Base-by-base conservation (phyloP, 1,139 yeast genomes). In the Candida tropicalis region DNA sequence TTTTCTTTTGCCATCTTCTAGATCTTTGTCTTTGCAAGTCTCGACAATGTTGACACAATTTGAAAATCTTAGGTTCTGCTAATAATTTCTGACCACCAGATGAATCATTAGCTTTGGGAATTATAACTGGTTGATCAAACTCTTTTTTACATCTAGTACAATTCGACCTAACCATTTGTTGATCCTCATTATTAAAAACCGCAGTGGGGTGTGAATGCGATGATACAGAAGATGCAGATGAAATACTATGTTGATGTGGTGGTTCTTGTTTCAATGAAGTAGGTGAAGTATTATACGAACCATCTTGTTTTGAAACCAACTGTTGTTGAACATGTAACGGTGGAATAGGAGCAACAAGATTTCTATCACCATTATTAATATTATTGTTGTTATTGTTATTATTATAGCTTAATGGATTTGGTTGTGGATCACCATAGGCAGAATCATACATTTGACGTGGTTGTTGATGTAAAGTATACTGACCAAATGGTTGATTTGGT, bases 101-200 rank as follows among this genome's bases (percentile, higher is more conserved):
- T 3, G 41, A 27, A 15, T 41, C 53, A 28, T 46, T 50, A 27
- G 61, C 56, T 41, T 69, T 70, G 9, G 77, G 75, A 37, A 70
- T 62, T 33, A 68, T 62, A 25, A 70, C 59, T 2, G 73, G 71
- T 49, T 77, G 80, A 18, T 70, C 70, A 57, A 82, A 82, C 12
- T 68, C 75, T 52, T 81, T 82, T 54, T 81, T 81, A 56, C 88
- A 82, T 44, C 87, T 59, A 2, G 81, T 68, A 51, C 88, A 82
- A 7, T 54, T 50, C 3, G 65, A 57, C 12, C 53, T 41, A 2
- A 57, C 42, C 41, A 55, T 48, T 40, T 58, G 60, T 27, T 42
- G 47, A n/a, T 32, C 44, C 11, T 45, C 52, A 3, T 27, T 26
- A 17, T 16, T 9, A 35, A 12, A 18, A 16, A 26, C 9, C 4